These are phyloP conservation scores for Coelastrella sp. DNA, from an alignment of 139 green algal genomes.

Conservation along the genomic window DNA sequence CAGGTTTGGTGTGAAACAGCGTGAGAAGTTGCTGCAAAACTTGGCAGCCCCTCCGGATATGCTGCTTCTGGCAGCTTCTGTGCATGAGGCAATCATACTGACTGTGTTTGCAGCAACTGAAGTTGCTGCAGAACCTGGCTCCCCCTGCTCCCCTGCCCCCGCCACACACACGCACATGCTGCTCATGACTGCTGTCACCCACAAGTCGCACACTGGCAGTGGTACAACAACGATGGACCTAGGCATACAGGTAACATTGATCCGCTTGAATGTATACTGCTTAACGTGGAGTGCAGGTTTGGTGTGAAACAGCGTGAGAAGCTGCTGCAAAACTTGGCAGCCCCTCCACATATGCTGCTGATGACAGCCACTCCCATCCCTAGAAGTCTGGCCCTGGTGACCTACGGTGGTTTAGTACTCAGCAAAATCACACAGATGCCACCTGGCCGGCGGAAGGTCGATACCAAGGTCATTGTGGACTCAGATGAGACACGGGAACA, in stretches of 20 bases:
- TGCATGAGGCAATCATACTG: neutral
- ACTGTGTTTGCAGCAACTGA: neutral
- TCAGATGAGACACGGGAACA: slow-evolving; percentile 38
- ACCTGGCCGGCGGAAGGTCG: slow-evolving; percentile 76
- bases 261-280: neutral
- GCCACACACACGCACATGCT: no score
- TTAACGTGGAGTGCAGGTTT: slow-evolving; percentile 70
- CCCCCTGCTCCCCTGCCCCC: no score
- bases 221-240: no score
- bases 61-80: slow-evolving; percentile 91
- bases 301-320: slow-evolving; percentile 86
- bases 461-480: slow-evolving; percentile 59
- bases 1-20: slow-evolving; percentile 93
- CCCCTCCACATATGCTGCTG: slow-evolving; percentile 90
- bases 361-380: slow-evolving; percentile 99
- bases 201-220: no score
- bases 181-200: no score
- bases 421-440: slow-evolving; percentile 80
- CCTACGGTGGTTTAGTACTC: slow-evolving; percentile 76
- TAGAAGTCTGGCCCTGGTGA: slow-evolving; percentile 87
- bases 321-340: slow-evolving; percentile 65
- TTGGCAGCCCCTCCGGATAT: slow-evolving; percentile 85
- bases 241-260: neutral
- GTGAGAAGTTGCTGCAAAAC: slow-evolving; percentile 69
- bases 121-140: neutral